Evolutionary conservation across 352 stramenopile genomes (phyloP).

Genomic region (Phytopythium kandeliae): DNA sequence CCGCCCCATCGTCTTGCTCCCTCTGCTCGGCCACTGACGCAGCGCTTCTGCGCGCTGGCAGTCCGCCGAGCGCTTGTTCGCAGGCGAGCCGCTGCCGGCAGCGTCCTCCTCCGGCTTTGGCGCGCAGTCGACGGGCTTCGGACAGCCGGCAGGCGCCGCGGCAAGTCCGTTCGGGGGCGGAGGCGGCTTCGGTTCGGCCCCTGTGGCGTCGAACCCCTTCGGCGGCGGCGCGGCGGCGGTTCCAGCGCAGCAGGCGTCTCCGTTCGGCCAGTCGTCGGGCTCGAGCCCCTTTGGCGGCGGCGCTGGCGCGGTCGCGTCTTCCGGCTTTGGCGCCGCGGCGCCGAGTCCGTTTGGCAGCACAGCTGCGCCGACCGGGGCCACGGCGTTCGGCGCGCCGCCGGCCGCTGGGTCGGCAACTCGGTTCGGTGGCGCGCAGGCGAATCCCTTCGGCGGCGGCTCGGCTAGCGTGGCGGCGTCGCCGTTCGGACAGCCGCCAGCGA

Average conservation of each 20-base stretch:
- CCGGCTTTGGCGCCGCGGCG: conserved; percentile 17
- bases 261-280: background rate
- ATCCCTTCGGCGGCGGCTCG: conserved; percentile 1
- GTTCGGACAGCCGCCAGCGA: conserved; percentile 21
- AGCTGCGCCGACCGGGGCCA: conserved; percentile 6
- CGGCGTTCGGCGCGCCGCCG: conserved; percentile 6
- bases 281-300: conserved; percentile 15
- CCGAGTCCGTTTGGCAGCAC: conserved; percentile 25
- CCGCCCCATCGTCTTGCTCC: too few relatives aligned
- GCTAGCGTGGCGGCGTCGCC: conserved; percentile 7
- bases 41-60: conserved; percentile 5
- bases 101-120: conserved; percentile 12
- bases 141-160: conserved; percentile 4
- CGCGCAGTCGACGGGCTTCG: conserved; percentile 4
- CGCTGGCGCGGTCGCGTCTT: background rate
- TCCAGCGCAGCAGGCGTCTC: background rate
- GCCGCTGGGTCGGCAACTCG: conserved; percentile 1
- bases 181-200: background rate
- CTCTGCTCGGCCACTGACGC: background rate
- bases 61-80: conserved; percentile 45
- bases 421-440: conserved; percentile 17
- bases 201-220: conserved; percentile 12
- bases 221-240: conserved; percentile 5
- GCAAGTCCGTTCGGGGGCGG: conserved; percentile 13
- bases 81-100: conserved; percentile 31